These are phyloP conservation scores for Taxawa tesnikishii DNA, from an alignment of 2,329 filamentous ascomycete species.

Conservation along the genomic window DNA sequence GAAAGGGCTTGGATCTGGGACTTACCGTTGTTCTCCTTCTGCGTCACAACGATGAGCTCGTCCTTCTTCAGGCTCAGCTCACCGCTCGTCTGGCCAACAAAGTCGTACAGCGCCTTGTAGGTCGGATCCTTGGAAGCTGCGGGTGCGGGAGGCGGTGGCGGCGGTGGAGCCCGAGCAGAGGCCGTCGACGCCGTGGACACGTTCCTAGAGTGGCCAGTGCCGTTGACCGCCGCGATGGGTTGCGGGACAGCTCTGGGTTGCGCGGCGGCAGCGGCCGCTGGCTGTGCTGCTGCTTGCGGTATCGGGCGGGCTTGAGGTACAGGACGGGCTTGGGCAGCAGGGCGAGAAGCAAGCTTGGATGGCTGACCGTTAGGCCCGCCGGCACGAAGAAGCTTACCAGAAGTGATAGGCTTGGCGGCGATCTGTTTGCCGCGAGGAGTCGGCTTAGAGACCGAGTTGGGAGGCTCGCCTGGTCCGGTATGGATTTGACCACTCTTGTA, in stretches of 20 bases:
- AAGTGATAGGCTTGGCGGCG: slow-evolving; percentile 79
- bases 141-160: slow-evolving; percentile 51
- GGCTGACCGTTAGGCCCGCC: slow-evolving; percentile 75
- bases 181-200: slow-evolving; percentile 24
- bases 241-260: slow-evolving; percentile 32
- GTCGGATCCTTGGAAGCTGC: slow-evolving; percentile 55
- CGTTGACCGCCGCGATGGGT: slow-evolving; percentile 40
- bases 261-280: slow-evolving; percentile 17
- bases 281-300: slow-evolving; percentile 41
- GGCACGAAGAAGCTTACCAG: slow-evolving; percentile 81
- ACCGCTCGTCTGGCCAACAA: slow-evolving; percentile 70
- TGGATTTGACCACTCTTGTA: slow-evolving; percentile 94
- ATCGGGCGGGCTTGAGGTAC: slow-evolving; percentile 36
- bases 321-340: slow-evolving; percentile 36
- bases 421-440: slow-evolving; percentile 82
- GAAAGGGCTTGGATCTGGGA: slow-evolving; percentile 6
- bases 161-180: slow-evolving; percentile 42
- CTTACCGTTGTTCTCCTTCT: slow-evolving; percentile 91
- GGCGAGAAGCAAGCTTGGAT: slow-evolving; percentile 52
- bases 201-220: slow-evolving; percentile 27
- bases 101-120: slow-evolving; percentile 88
- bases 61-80: slow-evolving; percentile 71
- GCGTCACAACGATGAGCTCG: slow-evolving; percentile 77
- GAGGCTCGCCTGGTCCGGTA: slow-evolving; percentile 70
- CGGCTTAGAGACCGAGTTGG: slow-evolving; percentile 69